Evolutionary conservation across 495 filamentous ascomycete species (phyloP).

Genomic region (Aspergillus cavernicola): DNA sequence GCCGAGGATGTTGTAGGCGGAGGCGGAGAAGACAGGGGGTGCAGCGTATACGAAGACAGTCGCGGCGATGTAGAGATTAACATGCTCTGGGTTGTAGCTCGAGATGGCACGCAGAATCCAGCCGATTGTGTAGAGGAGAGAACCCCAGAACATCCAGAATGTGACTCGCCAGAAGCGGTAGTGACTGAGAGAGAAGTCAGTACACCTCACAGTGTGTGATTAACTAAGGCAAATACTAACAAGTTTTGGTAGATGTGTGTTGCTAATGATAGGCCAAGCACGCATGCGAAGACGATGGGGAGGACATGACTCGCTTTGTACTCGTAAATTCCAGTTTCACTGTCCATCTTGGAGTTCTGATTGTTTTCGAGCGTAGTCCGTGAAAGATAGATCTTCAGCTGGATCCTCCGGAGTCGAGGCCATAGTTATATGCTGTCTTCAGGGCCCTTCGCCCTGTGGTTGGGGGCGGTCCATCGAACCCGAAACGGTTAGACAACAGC

Average conservation of each 20-base stretch:
- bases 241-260: constrained; percentile 38
- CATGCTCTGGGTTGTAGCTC: constrained; percentile 29
- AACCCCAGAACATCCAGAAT: constrained; percentile 42
- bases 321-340: constrained; percentile 4
- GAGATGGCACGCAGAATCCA: constrained; percentile 40
- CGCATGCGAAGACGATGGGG: constrained; percentile 35
- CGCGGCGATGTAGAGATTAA: constrained; percentile 49
- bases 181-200: constrained; percentile 19
- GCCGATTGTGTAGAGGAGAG: constrained; percentile 37
- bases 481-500: background rate
- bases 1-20: constrained; percentile 56
- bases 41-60: constrained; percentile 49
- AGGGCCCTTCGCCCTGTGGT: too few relatives aligned
- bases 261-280: constrained; percentile 31
- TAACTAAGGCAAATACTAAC: background rate
- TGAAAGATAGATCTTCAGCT: background rate
- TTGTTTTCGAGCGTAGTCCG: background rate
- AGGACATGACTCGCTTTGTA: constrained; percentile 39
- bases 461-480: background rate
- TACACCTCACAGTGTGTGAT: too few relatives aligned
- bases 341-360: background rate
- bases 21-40: constrained; percentile 53
- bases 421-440: background rate
- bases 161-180: constrained; percentile 43
- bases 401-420: background rate